Evolutionary conservation across 2,329 filamentous ascomycete species (phyloP).

Genomic region (Pseudogymnoascus sp.): DNA sequence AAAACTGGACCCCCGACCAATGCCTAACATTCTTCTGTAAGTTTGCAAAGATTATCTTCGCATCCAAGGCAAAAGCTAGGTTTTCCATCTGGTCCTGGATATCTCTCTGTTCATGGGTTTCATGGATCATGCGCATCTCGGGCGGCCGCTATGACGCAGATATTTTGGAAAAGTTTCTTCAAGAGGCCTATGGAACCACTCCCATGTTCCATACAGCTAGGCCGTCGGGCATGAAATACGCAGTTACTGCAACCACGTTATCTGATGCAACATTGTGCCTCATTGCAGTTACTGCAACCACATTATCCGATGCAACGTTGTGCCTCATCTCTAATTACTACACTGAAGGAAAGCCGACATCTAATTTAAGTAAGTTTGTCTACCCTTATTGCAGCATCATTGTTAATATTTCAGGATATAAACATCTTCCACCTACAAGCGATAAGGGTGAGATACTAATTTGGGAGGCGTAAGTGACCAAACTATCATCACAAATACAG

Average conservation of each 20-base stretch:
- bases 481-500: not conserved
- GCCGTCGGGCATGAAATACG: slow-evolving; percentile 18
- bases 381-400: too few species aligned
- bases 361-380: too few species aligned
- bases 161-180: slow-evolving; percentile 16
- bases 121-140: not conserved
- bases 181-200: slow-evolving; percentile 14
- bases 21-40: not conserved
- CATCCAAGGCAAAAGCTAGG: not conserved
- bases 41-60: not conserved
- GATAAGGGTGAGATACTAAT: slow-evolving; percentile 16
- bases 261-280: too few species aligned
- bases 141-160: slow-evolving; percentile 14
- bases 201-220: slow-evolving; percentile 16
- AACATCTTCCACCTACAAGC: too few species aligned
- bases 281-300: slow-evolving; percentile 20
- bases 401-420: too few species aligned
- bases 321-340: too few species aligned
- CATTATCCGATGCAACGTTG: too few species aligned
- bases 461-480: slow-evolving; percentile 21
- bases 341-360: too few species aligned
- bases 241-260: slow-evolving; percentile 20
- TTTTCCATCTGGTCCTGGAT: not conserved
- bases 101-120: not conserved
- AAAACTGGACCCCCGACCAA: not conserved